phyloP scores from a whole-genome alignment of 2,329 filamentous ascomycete genomes.

The Alternaria arbusti region DNA sequence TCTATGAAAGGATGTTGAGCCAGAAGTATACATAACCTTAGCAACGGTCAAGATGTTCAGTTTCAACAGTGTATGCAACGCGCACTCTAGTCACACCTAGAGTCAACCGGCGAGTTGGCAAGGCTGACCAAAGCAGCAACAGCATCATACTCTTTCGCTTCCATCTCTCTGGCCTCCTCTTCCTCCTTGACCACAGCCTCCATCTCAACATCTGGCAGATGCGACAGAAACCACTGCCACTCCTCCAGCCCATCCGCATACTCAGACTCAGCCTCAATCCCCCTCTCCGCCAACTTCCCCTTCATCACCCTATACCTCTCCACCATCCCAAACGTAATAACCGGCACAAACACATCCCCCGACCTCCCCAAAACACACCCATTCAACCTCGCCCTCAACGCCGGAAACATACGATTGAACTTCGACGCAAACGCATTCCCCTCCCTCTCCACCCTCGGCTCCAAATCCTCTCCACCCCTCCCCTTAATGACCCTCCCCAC shows the following conservation, averaged over 20 bases:
- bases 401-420: slow-evolving; percentile 17
- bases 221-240: slow-evolving; percentile 8
- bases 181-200: neutral
- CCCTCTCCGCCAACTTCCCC: neutral
- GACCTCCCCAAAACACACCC: slow-evolving; percentile 5
- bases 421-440: slow-evolving; percentile 23
- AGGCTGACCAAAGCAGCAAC: slow-evolving; percentile 8
- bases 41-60: neutral
- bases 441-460: slow-evolving; percentile 4
- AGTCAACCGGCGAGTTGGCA: neutral
- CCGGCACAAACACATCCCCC: slow-evolving; percentile 16
- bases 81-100: neutral
- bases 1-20: neutral
- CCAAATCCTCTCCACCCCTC: neutral
- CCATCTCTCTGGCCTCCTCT: neutral
- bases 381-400: slow-evolving; percentile 2
- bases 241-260: slow-evolving; percentile 6
- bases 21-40: neutral
- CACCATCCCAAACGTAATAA: slow-evolving; percentile 16
- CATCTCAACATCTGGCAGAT: neutral
- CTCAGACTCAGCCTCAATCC: neutral
- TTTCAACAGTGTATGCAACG: neutral
- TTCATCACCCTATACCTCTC: slow-evolving; percentile 13
- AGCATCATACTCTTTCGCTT: neutral
- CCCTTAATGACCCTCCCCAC: slow-evolving; percentile 5